Conservation (phyloP, 768 basidiomycete species). For the Hericium alpestre region DNA sequence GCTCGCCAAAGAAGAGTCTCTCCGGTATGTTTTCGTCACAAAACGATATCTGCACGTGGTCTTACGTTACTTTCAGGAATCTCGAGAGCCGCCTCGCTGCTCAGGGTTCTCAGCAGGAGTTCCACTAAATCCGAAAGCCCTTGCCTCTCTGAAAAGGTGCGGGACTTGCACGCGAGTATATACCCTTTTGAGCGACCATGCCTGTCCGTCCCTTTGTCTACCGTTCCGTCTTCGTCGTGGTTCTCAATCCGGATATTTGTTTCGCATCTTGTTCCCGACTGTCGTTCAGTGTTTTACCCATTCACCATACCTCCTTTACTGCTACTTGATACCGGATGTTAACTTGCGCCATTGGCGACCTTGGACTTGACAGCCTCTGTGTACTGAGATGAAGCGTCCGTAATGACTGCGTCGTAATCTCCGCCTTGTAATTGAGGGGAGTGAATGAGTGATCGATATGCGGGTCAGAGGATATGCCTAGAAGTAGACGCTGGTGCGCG, state of each 20-base stretch:
- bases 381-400: neutral
- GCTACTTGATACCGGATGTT: constrained; percentile 1
- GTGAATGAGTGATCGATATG: too few species aligned
- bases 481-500: neutral
- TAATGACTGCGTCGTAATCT: too few species aligned
- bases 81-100: constrained; percentile 85
- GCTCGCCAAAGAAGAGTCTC: constrained; percentile 90
- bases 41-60: neutral
- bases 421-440: too few species aligned
- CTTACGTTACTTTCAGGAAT: constrained; percentile 41
- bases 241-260: neutral
- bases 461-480: too few species aligned
- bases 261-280: neutral
- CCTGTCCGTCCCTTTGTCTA: neutral
- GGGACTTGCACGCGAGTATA: constrained; percentile 10
- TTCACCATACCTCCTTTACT: neutral
- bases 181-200: constrained; percentile 16
- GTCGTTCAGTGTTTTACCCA: neutral
- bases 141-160: constrained; percentile 9
- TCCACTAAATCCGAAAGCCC: constrained; percentile 37
- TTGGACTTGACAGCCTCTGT: neutral
- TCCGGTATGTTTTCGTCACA: constrained; percentile 42
- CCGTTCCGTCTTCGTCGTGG: neutral
- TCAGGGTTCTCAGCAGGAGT: constrained; percentile 74
- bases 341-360: neutral